Evolutionary conservation across 108 stramenopile genomes (phyloP).

Genomic region (Licmophora abbreviata): DNA sequence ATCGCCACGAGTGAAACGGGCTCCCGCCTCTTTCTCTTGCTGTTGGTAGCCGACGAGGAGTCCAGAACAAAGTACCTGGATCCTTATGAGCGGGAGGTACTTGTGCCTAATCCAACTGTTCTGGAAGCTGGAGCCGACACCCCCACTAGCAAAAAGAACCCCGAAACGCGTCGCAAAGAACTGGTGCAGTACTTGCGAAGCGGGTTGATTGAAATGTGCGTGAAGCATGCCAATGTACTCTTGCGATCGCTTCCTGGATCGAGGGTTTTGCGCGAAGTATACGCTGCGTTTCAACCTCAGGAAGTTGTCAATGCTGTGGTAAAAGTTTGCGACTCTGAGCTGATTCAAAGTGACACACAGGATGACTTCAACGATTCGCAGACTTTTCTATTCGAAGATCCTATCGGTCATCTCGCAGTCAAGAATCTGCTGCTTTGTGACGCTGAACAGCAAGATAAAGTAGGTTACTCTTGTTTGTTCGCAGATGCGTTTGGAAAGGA

Average conservation of each 20-base stretch:
- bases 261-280: constrained; percentile 72
- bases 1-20: constrained; percentile 69
- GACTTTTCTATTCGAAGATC: constrained; percentile 60
- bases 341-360: constrained; percentile 9
- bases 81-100: constrained; percentile 74
- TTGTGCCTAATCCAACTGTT: constrained; percentile 48
- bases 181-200: constrained; percentile 65
- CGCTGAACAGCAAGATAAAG: constrained; percentile 21
- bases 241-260: constrained; percentile 71
- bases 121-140: constrained; percentile 44
- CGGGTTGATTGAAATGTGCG: constrained; percentile 56
- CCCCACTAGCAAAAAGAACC: constrained; percentile 80
- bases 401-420: constrained; percentile 59
- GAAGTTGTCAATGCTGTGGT: constrained; percentile 37
- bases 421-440: constrained; percentile 62
- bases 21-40: constrained; percentile 80
- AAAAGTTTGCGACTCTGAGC: constrained; percentile 22
- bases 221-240: constrained; percentile 56
- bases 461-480: constrained; percentile 7
- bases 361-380: constrained; percentile 6
- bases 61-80: constrained; percentile 69
- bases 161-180: constrained; percentile 72
- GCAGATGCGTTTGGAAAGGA: constrained; percentile 24
- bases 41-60: constrained; percentile 53
- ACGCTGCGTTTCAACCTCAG: constrained; percentile 30